phyloP scores from a whole-genome alignment of 116 monocot genomes.

The Phalaenopsis hybrid region DNA sequence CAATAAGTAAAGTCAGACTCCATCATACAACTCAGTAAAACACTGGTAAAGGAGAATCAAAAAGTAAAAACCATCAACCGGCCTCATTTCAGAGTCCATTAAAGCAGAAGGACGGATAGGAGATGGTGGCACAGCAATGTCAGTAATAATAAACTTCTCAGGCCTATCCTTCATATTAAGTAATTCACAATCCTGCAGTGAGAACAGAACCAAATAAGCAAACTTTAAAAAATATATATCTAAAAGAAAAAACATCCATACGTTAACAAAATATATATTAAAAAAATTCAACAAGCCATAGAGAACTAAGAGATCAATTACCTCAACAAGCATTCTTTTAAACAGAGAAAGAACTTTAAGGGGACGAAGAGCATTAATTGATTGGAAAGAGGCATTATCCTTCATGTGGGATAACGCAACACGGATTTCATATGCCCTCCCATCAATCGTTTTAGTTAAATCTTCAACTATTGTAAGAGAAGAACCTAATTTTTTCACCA shows the following conservation, averaged over 20 bases:
- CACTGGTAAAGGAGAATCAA: not conserved
- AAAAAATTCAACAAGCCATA: not conserved
- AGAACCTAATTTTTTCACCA: conserved; percentile 54
- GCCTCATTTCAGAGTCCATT: conserved; percentile 64
- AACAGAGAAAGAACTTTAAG: conserved; percentile 52
- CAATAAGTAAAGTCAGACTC: conserved; percentile 4
- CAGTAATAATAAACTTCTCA: conserved; percentile 86
- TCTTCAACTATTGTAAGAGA: conserved; percentile 49
- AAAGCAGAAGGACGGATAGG: conserved; percentile 73
- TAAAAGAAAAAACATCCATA: too few species aligned
- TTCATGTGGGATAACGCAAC: conserved; percentile 56
- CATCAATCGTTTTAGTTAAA: conserved; percentile 50
- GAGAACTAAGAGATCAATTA: conserved; percentile 15
- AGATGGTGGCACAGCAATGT: conserved; percentile 78
- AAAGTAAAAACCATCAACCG: conserved; percentile 3
- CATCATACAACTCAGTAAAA: not conserved
- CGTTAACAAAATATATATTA: too few species aligned
- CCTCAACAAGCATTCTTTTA: conserved; percentile 82
- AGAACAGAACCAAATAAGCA: conserved; percentile 4
- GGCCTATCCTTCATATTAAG: conserved; percentile 74
- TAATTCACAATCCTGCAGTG: conserved; percentile 85
- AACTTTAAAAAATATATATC: not conserved
- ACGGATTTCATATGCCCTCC: conserved; percentile 33
- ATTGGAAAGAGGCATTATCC: conserved; percentile 37
- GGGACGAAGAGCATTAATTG: conserved; percentile 39